Conservation (phyloP, 768 basidiomycete species). For the Lactifluus rugatus region DNA sequence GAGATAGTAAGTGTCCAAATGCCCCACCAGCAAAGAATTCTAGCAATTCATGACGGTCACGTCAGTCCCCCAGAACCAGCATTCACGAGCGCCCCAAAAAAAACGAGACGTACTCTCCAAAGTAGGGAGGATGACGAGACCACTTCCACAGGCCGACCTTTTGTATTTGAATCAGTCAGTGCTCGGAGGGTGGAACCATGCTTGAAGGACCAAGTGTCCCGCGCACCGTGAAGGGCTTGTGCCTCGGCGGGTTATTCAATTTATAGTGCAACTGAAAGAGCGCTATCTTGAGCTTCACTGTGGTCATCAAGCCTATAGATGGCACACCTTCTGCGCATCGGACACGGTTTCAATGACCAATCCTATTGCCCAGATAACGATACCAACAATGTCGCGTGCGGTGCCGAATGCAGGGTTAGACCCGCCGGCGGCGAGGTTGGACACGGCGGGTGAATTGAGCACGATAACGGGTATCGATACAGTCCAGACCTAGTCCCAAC, state of each 20-base stretch:
- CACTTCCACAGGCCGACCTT: slow-evolving; percentile 47
- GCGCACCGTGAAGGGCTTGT: slow-evolving; percentile 2
- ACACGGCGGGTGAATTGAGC: neutral
- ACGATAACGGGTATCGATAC: slow-evolving; percentile 1
- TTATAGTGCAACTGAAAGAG: neutral
- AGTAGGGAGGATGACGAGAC: slow-evolving; percentile 61
- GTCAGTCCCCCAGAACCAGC: neutral
- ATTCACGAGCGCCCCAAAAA: neutral
- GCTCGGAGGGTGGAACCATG: neutral
- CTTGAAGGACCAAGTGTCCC: too few relatives aligned
- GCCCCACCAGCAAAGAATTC: slow-evolving; percentile 56
- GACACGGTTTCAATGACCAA: slow-evolving; percentile 46
- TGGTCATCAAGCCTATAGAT: neutral
- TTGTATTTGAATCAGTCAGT: slow-evolving; percentile 21
- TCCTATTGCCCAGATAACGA: slow-evolving; percentile 48
- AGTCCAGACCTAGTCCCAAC: neutral
- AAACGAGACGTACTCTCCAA: slow-evolving; percentile 46
- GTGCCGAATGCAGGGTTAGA: slow-evolving; percentile 51
- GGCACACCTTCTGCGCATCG: slow-evolving; percentile 44
- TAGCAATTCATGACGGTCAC: slow-evolving; percentile 22
- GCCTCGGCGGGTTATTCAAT: neutral
- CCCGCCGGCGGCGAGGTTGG: slow-evolving; percentile 36
- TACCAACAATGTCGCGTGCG: neutral
- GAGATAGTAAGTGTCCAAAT: slow-evolving; percentile 53
- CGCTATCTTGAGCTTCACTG: neutral